Percentiles rank a stretch among this genome's conserved stretches.
Evolutionary conservation across 2,329 filamentous ascomycete species (phyloP).

Genomic region (Clonostachys sp.): DNA sequence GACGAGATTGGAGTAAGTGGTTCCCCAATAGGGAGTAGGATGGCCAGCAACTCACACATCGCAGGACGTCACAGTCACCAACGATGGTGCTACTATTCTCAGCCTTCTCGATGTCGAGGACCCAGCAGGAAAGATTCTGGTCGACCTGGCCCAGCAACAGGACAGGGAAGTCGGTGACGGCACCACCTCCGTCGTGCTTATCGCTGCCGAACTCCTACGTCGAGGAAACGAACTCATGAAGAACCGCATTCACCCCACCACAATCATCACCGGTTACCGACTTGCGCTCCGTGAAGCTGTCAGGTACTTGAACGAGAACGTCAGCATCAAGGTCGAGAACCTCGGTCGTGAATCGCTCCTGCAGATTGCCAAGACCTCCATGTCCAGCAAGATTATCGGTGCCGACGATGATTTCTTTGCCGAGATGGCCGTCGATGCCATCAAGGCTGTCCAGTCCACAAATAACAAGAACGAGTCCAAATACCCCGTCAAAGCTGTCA

Average conservation of each 20-base stretch:
- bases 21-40: background rate
- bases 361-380: slow-evolving; percentile 96
- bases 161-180: slow-evolving; percentile 99
- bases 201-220: slow-evolving; percentile 89
- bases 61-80: slow-evolving; percentile 95
- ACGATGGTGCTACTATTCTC: slow-evolving; percentile 96
- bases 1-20: slow-evolving; percentile 87
- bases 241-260: slow-evolving; percentile 99
- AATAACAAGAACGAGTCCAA: slow-evolving; percentile 90
- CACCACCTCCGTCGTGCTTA: slow-evolving; percentile 95
- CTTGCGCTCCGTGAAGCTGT: slow-evolving; percentile 92
- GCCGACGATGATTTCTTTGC: slow-evolving; percentile 94
- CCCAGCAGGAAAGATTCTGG: slow-evolving; percentile 95
- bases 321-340: slow-evolving; percentile 91
- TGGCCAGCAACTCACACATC: slow-evolving; percentile 1
- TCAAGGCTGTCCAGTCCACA: slow-evolving; percentile 88
- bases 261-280: slow-evolving; percentile 97
- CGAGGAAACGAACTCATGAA: slow-evolving; percentile 98
- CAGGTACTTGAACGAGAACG: slow-evolving; percentile 98
- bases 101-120: slow-evolving; percentile 95
- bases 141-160: slow-evolving; percentile 96
- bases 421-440: slow-evolving; percentile 95
- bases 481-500: slow-evolving; percentile 98
- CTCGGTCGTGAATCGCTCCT: slow-evolving; percentile 86
- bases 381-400: slow-evolving; percentile 99